Conservation (phyloP, 768 basidiomycete genomes). For the Grammothele lineata region DNA sequence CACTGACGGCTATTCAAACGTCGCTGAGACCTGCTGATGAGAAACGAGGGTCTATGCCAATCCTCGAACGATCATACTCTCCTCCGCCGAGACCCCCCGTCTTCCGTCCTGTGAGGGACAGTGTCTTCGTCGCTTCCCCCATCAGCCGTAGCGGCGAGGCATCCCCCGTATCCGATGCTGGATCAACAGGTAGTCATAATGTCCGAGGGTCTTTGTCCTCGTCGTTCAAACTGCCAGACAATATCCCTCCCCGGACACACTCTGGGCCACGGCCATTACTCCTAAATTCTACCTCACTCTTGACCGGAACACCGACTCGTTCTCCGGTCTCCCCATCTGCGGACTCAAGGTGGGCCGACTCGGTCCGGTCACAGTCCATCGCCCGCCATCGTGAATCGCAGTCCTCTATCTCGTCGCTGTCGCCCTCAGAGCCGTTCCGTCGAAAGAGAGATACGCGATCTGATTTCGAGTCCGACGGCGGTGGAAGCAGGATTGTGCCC, state of each 20-base stretch:
- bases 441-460: constrained; percentile 34
- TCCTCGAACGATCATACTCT: constrained; percentile 37
- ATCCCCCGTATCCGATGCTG: constrained; percentile 23
- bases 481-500: constrained; percentile 52
- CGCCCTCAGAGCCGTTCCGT: constrained; percentile 47
- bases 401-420: constrained; percentile 63
- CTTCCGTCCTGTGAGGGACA: constrained; percentile 57
- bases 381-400: constrained; percentile 48
- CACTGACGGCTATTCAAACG: constrained; percentile 8
- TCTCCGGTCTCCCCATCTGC: constrained; percentile 17
- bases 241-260: constrained; percentile 22
- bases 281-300: constrained; percentile 41
- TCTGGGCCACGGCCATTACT: constrained; percentile 62
- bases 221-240: constrained; percentile 33
- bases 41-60: constrained; percentile 39
- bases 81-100: constrained; percentile 56
- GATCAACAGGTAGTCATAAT: constrained; percentile 35
- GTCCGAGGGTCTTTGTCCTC: constrained; percentile 40
- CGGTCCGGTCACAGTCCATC: constrained; percentile 19
- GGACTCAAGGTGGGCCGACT: constrained; percentile 16
- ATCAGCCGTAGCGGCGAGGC: constrained; percentile 12
- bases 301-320: constrained; percentile 19
- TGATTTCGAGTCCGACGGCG: constrained; percentile 54
- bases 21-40: constrained; percentile 7
- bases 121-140: constrained; percentile 27